Evolutionary conservation across 2,329 filamentous ascomycete species (phyloP), one percentile per base, ranked within the genome.

Genomic region (Ceratocystis alfenasii): DNA sequence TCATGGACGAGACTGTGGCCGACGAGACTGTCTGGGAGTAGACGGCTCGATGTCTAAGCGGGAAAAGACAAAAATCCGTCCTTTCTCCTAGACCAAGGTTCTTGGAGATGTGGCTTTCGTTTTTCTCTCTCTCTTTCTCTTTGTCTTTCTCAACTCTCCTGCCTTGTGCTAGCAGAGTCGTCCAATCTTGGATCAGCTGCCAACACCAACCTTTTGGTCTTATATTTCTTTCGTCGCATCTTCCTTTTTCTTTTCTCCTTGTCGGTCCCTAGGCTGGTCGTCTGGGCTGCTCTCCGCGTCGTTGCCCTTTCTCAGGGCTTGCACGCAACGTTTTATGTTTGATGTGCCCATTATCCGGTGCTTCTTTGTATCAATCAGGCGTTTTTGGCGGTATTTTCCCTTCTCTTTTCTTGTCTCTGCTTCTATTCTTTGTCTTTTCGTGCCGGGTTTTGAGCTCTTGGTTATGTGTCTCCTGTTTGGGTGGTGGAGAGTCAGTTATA

Each of bases 1-100:
- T 77, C 6, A 79, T 74, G 46, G 78, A 80, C 45, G 72, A 78
- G 46, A 74, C 75, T 59, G 76, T 83, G 67, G 82, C 82, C 65
- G 82, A 84, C 33, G 79, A 65, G 36, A 64, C 65, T n/a, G 62
- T 25, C 41, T 67, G 63, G 50, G 63, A 67, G 8, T 67, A 65
- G 55, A 15, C 36, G 12, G 44, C 12, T 33, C 10, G 17, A 7
- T 10, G 45, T 22, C 20, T 12, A 33, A 48, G 5, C 41, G 45
- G 22, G 10, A 22, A 12, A 12, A 12, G 7, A 8, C 7, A n/a
- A 25, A n/a, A 5, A 30, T 50, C 22, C 36, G 45, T 63, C 5
- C 36, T 5, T 12, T 41, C 36, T 41, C 61, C 3, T 20, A 28
- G 48, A 25, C 48, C 10, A 25, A 12, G 48, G 10, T 53, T 53